Base-by-base conservation (phyloP, 306 rosid genomes). In the Alnus rubra region DNA sequence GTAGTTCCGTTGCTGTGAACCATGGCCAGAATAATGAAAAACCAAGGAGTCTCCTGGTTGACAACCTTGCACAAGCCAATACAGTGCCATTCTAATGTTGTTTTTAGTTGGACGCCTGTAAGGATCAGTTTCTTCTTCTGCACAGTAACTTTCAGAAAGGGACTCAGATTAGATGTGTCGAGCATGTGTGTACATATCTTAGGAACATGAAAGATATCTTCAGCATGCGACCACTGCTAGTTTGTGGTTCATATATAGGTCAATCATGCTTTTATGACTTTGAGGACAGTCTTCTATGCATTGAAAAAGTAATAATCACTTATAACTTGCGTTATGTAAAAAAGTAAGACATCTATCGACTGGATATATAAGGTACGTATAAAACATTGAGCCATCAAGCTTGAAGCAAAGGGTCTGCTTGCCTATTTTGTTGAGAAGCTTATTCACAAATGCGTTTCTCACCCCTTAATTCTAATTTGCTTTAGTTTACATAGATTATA, bases 21-120 rank as follows among this genome's bases (percentile, higher is more conserved):
- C 89, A 77, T 88, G 89, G 33, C 89, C 89, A 3, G 91, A 86
- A 76, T 68, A 88, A 44, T 88, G 89, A 78, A 88, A 83, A 39
- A 86, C 86, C 83, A 88, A 68, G 3, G 91, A 88, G 33, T 88
- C 89, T 49, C 89, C 91, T 28, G 91, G 54, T 35, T 71, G 84
- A 64, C 87, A 84, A 35, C 86, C 86, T 55, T 86, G 83, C 33
- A 88, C 83, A 15, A 86, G 84, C 91, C 91, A 88, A 8, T 30
- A 68, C 72, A 88, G 4, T 0, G 91, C 91, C 83, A 37, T 86
- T 71, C 88, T 81, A 28, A 88, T 83, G 78, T 79, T 88, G 4
- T 72, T 67, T 58, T 86, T 88, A 28, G 80, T 86, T 1, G 91
- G 91, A 31, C 45, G 53, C 56, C 74, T 73, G 62, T n/a, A 70